A percentile compares a stretch with the other conserved stretches of the same genome.
phyloP scores from a whole-genome alignment of 1,284 basidiomycete species.

The Cryptococcus sp. region DNA sequence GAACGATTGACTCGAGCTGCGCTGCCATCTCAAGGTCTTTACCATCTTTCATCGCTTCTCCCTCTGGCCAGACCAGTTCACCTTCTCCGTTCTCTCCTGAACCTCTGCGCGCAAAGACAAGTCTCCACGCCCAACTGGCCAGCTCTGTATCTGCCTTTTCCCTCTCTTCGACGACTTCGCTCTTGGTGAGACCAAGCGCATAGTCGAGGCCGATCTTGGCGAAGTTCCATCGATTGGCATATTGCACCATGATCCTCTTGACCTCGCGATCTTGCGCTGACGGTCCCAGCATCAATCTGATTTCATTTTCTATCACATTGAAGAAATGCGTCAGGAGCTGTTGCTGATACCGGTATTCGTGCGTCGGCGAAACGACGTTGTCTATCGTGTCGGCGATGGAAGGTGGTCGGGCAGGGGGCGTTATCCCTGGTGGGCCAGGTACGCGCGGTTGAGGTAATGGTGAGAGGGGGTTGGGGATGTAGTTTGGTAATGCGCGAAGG shows the following conservation, averaged over 20 bases:
- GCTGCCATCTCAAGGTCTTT: slow-evolving; percentile 66
- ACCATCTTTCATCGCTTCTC: slow-evolving; percentile 56
- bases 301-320: slow-evolving; percentile 88
- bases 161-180: slow-evolving; percentile 23
- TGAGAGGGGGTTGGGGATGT: slow-evolving; percentile 37
- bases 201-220: slow-evolving; percentile 79
- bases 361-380: slow-evolving; percentile 54
- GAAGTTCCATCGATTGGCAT: slow-evolving; percentile 91
- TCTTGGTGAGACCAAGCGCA: slow-evolving; percentile 50
- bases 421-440: slow-evolving; percentile 14
- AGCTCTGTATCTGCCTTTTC: slow-evolving; percentile 67
- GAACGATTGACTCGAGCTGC: slow-evolving; percentile 73
- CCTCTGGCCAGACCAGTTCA: slow-evolving; percentile 25
- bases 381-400: slow-evolving; percentile 56
- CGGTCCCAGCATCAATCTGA: slow-evolving; percentile 72
- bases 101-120: slow-evolving; percentile 63
- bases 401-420: slow-evolving; percentile 10
- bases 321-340: slow-evolving; percentile 90
- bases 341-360: slow-evolving; percentile 22
- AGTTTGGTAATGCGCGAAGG: slow-evolving; percentile 73
- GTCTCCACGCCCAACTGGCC: slow-evolving; percentile 88
- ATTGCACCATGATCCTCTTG: slow-evolving; percentile 81
- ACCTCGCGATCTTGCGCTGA: slow-evolving; percentile 54
- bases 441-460: slow-evolving; percentile 44
- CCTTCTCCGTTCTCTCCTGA: slow-evolving; percentile 16